Evolutionary conservation across 441 rosid genomes (phyloP), one percentile per base, ranked within the genome.

Genomic region (Kokia cookei): DNA sequence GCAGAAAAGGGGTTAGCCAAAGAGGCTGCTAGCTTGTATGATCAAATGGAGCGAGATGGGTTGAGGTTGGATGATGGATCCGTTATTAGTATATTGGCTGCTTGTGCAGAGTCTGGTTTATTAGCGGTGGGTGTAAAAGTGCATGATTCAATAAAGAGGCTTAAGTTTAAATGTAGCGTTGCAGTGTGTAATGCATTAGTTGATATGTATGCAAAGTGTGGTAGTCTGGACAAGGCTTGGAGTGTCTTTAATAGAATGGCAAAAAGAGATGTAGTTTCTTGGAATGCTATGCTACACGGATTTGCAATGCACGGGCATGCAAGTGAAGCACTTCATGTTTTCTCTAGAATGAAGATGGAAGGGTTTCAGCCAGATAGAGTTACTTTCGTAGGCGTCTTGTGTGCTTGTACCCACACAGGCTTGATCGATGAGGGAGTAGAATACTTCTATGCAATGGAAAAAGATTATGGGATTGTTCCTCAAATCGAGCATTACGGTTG

Each of bases 181-280:
- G 71, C 72, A 65, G 95, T 89, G 74, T 84, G 80, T 65, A 94
- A 91, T 84, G 89, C 98, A 14, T 80, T 94, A 77, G 75, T 90
- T 71, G 93, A 91, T 84, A 89, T 91, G 98, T 92, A 91, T 66
- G 87, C 94, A 0, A 94, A 91, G 80, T 92, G 98, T 69, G 97
- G 98, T 58, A 82, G 68, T 45, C 59, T 90, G 65, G 87, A 85
- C 61, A 84, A 77, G 76, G 97, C 95, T 13, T 80, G 80, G 37
- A 82, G 72, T 19, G 83, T 92, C 50, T 94, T 94, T 57, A 78
- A 86, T 43, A 75, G 73, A 76, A 92, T 86, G 88, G 54, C 69
- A 1, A 81, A 80, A 81, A 90, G 83, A 83, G 94, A 94, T 67
- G 72, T 85, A 13, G 85, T 88, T 60, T 89, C 98, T n/a, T 94